A percentile compares a stretch with the other conserved stretches of the same genome.
Evolutionary conservation across 768 basidiomycete genomes (phyloP).

Genomic region (Omphalotus guepiniiformis): DNA sequence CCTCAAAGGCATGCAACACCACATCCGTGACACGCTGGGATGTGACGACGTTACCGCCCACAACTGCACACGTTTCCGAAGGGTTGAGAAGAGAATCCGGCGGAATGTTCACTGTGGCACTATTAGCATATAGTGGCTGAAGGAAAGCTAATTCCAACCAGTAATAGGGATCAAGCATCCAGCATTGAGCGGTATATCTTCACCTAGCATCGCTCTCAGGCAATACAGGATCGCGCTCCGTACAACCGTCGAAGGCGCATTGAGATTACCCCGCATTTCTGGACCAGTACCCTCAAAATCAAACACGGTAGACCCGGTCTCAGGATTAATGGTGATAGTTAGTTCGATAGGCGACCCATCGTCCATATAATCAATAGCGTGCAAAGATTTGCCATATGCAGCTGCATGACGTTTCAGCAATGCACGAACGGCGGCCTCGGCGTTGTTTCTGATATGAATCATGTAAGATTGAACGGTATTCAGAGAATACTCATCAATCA

Average conservation of each 20-base stretch:
- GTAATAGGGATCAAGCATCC: background rate
- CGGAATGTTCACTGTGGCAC: background rate
- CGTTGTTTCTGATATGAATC: conserved; percentile 10
- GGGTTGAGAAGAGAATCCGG: conserved; percentile 1
- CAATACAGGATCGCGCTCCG: conserved; percentile 4
- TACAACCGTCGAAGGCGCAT: conserved; percentile 1
- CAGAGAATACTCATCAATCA: background rate
- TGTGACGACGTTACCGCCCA: conserved; percentile 4
- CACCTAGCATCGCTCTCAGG: background rate
- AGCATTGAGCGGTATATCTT: conserved; percentile 1
- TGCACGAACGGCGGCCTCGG: conserved; percentile 3
- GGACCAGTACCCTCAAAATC: conserved; percentile 6
- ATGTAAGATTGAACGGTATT: conserved; percentile 25
- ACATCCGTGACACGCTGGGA: conserved; percentile 6
- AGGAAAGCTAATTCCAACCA: background rate
- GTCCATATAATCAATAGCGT: conserved; percentile 3
- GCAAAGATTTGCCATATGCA: conserved; percentile 1
- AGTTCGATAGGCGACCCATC: conserved; percentile 1
- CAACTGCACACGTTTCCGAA: background rate
- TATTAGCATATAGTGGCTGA: background rate
- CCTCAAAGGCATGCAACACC: conserved; percentile 2
- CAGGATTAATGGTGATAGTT: background rate
- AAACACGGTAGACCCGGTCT: background rate
- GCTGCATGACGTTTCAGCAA: background rate
- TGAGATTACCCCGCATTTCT: conserved; percentile 1